Evolutionary conservation across 257 asterid species (phyloP).

Genomic region (Solanum stenotomum): DNA sequence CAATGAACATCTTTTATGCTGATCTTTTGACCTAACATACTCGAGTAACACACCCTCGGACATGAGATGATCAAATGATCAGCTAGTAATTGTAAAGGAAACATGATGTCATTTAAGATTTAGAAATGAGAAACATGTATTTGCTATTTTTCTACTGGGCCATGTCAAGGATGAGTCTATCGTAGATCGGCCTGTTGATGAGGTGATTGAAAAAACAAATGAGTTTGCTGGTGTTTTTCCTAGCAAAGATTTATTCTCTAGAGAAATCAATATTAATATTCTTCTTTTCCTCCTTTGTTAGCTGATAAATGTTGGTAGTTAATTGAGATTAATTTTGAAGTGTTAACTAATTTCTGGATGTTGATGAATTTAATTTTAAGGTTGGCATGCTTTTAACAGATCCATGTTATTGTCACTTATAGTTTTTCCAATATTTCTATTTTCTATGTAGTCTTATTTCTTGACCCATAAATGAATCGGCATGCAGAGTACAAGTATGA

Average conservation of each 20-base stretch:
- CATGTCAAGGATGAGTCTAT: too few relatives aligned
- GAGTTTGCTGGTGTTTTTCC: conserved; percentile 96
- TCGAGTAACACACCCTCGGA: too few relatives aligned
- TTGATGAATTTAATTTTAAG: background rate
- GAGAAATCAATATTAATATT: background rate
- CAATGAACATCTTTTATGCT: background rate
- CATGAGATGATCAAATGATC: too few relatives aligned
- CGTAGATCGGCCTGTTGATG: conserved; percentile 52
- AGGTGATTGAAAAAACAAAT: background rate
- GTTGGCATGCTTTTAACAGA: background rate
- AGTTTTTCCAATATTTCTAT: background rate
- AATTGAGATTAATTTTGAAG: background rate
- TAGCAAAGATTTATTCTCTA: conserved; percentile 19
- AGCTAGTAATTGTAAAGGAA: too few relatives aligned
- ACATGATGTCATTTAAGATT: too few relatives aligned
- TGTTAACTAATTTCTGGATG: background rate
- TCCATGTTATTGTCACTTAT: background rate
- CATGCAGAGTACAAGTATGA: conserved; percentile 81
- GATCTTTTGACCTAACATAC: too few relatives aligned
- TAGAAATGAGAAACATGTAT: too few relatives aligned
- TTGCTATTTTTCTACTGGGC: too few relatives aligned
- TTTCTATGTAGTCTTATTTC: background rate
- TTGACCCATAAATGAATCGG: background rate
- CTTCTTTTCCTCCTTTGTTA: background rate
- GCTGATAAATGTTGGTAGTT: background rate